Evolutionary conservation across 1,139 yeast species (phyloP), one percentile per base, ranked within the genome.

Genomic region (Taiozyma sp.): DNA sequence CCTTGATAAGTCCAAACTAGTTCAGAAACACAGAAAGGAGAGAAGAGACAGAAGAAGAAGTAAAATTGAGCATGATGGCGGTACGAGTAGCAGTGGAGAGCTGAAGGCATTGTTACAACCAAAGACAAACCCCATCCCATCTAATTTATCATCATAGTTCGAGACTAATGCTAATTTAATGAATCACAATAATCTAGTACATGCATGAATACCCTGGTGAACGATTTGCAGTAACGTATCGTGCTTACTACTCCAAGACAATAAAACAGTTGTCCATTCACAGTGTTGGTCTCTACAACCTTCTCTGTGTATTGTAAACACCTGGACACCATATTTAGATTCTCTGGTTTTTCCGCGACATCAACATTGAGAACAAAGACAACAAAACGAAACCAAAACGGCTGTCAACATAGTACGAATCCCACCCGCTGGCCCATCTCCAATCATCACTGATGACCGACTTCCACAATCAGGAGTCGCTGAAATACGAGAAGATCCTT

Each of bases 11-110:
- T 54, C 48, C 14, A 54, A 54, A n/a, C 46, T 65, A 23, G 48
- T 73, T 51, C 73, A 70, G 52, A 71, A 62, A 46, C 78, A 74
- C 45, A 67, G 69, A 55, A 66, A 64, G 50, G 77, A 73, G 52
- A 63, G 78, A 50, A 67, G 66, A 52, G 75, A 70, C 42, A 61
- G 78, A 48, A 67, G 75, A 53, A 66, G 53, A 27, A 57, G 62
- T 34, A 51, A 51, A 38, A 34, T 42, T n/a, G 51, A 34, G 5
- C 16, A 34, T 4, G 48, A 46, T n/a, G 22, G 39, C 1, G 24
- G 44, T 14, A n/a, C 13, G 24, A 38, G 41, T 19, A 38, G 41
- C 14, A 38, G 41, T 38, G 41, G 41, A 6, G 41, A 38, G 24
- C 4, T 38, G 24, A 38, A 38, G 7, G 7, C 41, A 38, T n/a